Evolutionary conservation across 306 rosid genomes (phyloP), one percentile per base, ranked within the genome.

Genomic region (Ziziphus jujuba): DNA sequence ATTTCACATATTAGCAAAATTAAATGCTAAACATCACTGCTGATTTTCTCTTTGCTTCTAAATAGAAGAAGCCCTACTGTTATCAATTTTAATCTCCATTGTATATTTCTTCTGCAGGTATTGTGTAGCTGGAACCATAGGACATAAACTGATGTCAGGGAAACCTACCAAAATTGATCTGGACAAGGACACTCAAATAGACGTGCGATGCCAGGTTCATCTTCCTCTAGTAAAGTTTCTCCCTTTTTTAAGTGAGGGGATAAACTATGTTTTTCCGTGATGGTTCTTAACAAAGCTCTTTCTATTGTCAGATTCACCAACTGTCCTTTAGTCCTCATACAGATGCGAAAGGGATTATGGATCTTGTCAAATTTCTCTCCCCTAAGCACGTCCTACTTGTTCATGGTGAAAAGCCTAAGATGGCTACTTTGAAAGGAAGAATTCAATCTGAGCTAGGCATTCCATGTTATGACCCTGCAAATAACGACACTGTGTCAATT

Each of bases 331-430:
- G 98, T 77, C 90, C 97, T 77, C 98, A 92, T 63, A 90, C 98
- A 5, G 98, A 92, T 67, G 73, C 88, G 63, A 92, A 92, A 81
- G 98, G 98, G 73, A 92, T 90, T 71, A 92, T 92, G 98, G 98
- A 92, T 78, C 96, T 90, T 35, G 71, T 90, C 62, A 90, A 87
- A 64, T 93, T 93, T 80, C 89, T 93, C 72, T 80, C 91, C 75
- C 98, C 98, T 0, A 92, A 92, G 82, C 84, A 92, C 57, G 91
- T 86, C 57, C 84, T 92, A 25, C 90, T 92, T 17, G 98, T 92
- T 56, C 98, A 90, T 49, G 98, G 98, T 0, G 98, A 90, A 86
- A 86, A 84, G 79, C 97, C 91, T 51, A 90, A 84, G 78, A 93
- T 90, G 90, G 85, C 71, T 66, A 49, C 83, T 64, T 82, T 93